Evolutionary conservation across 2,329 filamentous ascomycete genomes (phyloP).

Genomic region (Penicillium nordicum): DNA sequence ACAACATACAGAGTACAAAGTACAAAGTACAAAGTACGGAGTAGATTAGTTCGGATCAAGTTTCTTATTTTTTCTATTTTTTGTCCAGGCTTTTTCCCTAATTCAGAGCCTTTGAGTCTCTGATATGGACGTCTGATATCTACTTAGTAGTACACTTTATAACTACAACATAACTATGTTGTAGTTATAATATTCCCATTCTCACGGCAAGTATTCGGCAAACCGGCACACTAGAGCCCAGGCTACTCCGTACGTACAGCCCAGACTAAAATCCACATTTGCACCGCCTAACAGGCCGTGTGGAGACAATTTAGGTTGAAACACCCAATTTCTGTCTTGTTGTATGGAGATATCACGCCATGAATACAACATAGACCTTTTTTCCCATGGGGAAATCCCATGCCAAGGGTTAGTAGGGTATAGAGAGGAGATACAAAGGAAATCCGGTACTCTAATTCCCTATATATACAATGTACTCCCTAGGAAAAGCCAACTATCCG

Average conservation of each 20-base stretch:
- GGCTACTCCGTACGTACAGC: constrained; percentile 6
- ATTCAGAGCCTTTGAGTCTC: neutral
- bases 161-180: too few relatives aligned
- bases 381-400: constrained; percentile 1
- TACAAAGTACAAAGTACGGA: neutral
- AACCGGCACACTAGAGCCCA: constrained; percentile 30
- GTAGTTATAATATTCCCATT: too few relatives aligned
- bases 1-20: neutral
- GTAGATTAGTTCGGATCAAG: neutral
- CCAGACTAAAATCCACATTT: constrained; percentile 3
- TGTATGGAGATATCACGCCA: neutral
- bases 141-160: too few relatives aligned
- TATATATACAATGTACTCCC: too few relatives aligned
- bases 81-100: neutral
- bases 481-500: neutral
- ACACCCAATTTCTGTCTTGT: neutral
- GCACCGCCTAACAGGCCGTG: neutral
- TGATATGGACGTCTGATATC: neutral
- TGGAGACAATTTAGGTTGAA: neutral
- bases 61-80: neutral
- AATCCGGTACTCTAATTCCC: too few relatives aligned
- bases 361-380: neutral
- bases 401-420: neutral
- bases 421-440: too few relatives aligned
- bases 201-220: constrained; percentile 24